Conservation (phyloP, 1,284 basidiomycete species). For the Fomitopsis palustris region DNA sequence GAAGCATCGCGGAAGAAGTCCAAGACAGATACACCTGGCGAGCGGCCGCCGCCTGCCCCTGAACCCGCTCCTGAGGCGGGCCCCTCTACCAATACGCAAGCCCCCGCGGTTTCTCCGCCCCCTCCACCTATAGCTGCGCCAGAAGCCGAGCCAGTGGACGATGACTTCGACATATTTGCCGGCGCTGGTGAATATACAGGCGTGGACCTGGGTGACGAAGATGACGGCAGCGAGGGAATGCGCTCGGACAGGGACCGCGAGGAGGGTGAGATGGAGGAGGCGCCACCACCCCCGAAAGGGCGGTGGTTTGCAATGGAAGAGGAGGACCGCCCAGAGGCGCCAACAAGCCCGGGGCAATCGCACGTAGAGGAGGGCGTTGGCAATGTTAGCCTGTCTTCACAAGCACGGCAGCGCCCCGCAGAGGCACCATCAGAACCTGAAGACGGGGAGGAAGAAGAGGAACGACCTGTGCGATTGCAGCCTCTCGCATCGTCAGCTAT, state of each 20-base stretch:
- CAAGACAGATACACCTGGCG: not conserved
- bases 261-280: conserved; percentile 10
- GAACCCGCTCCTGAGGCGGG: conserved; percentile 3
- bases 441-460: conserved; percentile 35
- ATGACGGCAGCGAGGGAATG: conserved; percentile 36
- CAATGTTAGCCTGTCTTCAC: not conserved
- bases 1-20: conserved; percentile 31
- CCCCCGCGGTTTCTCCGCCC: conserved; percentile 10
- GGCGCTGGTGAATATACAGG: conserved; percentile 84
- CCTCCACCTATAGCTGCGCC: conserved; percentile 15
- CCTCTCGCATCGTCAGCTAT: conserved; percentile 73
- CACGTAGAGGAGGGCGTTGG: not conserved
- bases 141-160: conserved; percentile 38
- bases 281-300: conserved; percentile 8
- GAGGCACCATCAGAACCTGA: conserved; percentile 6
- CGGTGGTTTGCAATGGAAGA: conserved; percentile 20
- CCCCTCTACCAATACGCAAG: conserved; percentile 12
- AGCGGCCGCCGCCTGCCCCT: not conserved
- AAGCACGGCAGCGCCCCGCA: not conserved
- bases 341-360: not conserved
- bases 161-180: conserved; percentile 80
- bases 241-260: conserved; percentile 8
- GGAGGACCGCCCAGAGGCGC: conserved; percentile 13
- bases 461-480: conserved; percentile 49
- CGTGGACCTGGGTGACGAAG: conserved; percentile 56